phyloP scores from a whole-genome alignment of 768 basidiomycete genomes.

The Sporobolomyces roseus region DNA sequence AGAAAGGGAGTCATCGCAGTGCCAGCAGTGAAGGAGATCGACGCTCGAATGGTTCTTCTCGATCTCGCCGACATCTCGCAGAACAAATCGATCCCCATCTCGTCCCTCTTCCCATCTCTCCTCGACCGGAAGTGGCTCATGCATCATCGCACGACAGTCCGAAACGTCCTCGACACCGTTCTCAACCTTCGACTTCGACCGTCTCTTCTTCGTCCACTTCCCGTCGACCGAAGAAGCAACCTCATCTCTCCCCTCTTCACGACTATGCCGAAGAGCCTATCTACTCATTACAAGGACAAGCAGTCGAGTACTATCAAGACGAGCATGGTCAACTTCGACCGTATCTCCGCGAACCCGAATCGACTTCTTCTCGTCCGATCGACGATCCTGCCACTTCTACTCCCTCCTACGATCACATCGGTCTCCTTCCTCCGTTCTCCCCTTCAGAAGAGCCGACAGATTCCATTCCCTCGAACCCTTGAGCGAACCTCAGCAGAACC shows the following conservation, averaged over 20 bases:
- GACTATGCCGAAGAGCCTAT: background rate
- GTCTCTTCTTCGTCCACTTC: slow-evolving; percentile 19
- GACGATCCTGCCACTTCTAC: background rate
- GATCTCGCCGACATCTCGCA: background rate
- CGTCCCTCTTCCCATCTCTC: slow-evolving; percentile 14
- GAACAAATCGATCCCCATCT: background rate
- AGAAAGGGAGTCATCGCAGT: background rate
- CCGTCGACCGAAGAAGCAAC: background rate
- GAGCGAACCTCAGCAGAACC: too few relatives aligned
- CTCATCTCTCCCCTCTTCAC: slow-evolving; percentile 18
- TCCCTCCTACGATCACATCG: slow-evolving; percentile 7
- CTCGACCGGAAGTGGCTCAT: background rate
- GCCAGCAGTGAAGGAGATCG: slow-evolving; percentile 2
- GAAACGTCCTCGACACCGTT: slow-evolving; percentile 10
- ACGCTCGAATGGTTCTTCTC: slow-evolving; percentile 6
- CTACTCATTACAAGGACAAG: background rate
- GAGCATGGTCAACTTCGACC: slow-evolving; percentile 25
- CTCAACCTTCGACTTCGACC: slow-evolving; percentile 23
- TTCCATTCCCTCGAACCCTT: too few relatives aligned
- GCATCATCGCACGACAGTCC: background rate
- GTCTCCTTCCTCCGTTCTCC: background rate
- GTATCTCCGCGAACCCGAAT: background rate
- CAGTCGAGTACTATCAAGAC: slow-evolving; percentile 25
- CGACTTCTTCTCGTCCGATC: background rate
- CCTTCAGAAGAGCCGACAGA: background rate